These are phyloP conservation scores for Exophiala dermatitidis DNA, from an alignment of 2,329 filamentous ascomycete species.

Conservation along the genomic window DNA sequence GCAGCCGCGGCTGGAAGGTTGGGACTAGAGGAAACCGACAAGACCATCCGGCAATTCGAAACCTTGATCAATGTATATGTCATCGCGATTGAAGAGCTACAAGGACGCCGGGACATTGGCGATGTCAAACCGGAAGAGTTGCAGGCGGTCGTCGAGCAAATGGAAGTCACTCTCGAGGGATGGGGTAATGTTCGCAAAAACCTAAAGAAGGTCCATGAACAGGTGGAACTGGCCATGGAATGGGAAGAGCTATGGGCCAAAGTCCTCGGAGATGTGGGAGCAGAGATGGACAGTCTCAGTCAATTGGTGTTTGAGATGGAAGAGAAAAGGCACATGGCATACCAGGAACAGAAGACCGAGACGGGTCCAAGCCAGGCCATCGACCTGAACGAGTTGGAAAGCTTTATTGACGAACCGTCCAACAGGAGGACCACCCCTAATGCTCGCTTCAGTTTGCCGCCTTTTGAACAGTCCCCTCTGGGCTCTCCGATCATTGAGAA, in stretches of 20 bases:
- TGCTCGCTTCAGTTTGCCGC: conserved; percentile 58
- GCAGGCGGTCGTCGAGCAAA: conserved; percentile 69
- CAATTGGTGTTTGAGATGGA: conserved; percentile 95
- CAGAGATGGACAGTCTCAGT: conserved; percentile 73
- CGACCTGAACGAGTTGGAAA: conserved; percentile 85
- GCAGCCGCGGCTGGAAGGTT: conserved; percentile 70
- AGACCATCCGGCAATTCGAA: conserved; percentile 75
- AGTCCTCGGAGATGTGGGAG: conserved; percentile 85
- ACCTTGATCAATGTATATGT: conserved; percentile 88
- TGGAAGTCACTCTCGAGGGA: conserved; percentile 76
- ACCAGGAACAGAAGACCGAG: conserved; percentile 54
- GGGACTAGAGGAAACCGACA: conserved; percentile 51
- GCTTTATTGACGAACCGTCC: conserved; percentile 78
- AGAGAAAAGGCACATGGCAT: conserved; percentile 75
- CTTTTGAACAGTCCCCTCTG: conserved; percentile 43
- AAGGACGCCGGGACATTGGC: conserved; percentile 67
- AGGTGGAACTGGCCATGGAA: conserved; percentile 96
- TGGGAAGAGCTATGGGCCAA: conserved; percentile 97
- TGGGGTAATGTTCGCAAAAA: conserved; percentile 77
- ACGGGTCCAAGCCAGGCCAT: conserved; percentile 53
- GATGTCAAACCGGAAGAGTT: conserved; percentile 65
- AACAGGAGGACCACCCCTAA: conserved; percentile 48
- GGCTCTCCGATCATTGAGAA: conserved; percentile 39
- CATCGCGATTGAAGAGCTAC: conserved; percentile 84
- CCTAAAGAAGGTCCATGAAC: conserved; percentile 71